phyloP scores from a whole-genome alignment of 306 rosid species.

The Dalbergia oliveri region DNA sequence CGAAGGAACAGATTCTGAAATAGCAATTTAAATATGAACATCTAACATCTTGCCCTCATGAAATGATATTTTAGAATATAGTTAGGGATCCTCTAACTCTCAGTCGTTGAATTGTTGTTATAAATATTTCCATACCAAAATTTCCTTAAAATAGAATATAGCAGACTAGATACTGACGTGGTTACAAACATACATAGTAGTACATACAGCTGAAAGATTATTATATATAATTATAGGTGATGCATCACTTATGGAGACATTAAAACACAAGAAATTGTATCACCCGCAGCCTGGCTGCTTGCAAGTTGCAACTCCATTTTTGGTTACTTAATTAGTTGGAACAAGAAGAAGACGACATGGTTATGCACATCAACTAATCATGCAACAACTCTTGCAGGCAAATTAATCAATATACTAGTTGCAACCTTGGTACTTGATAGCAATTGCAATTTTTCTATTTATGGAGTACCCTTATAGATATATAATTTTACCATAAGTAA shows the following conservation, averaged over 20 bases:
- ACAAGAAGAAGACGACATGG: slow-evolving; percentile 45
- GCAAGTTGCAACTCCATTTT: slow-evolving; percentile 20
- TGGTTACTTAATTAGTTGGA: slow-evolving; percentile 27
- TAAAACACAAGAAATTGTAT: slow-evolving; percentile 28
- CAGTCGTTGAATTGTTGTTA: neutral
- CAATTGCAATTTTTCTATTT: neutral
- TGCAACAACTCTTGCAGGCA: slow-evolving; percentile 22
- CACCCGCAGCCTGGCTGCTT: slow-evolving; percentile 27
- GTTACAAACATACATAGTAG: slow-evolving; percentile 27
- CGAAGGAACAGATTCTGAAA: neutral
- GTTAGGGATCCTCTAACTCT: neutral
- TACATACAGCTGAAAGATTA: neutral
- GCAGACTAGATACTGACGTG: neutral
- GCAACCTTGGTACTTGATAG: slow-evolving; percentile 8
- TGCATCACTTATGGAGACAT: slow-evolving; percentile 24
- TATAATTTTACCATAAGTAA: neutral
- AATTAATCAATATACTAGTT: slow-evolving; percentile 9
- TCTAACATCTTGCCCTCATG: neutral
- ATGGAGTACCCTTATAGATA: neutral
- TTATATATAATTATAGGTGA: slow-evolving; percentile 8
- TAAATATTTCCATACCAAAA: neutral
- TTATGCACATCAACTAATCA: slow-evolving; percentile 40
- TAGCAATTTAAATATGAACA: neutral
- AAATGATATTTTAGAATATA: neutral
- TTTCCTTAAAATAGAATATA: slow-evolving; percentile 2